Evolutionary conservation across 2,329 filamentous ascomycete species (phyloP).

Genomic region (Domatiomyces catenatus): DNA sequence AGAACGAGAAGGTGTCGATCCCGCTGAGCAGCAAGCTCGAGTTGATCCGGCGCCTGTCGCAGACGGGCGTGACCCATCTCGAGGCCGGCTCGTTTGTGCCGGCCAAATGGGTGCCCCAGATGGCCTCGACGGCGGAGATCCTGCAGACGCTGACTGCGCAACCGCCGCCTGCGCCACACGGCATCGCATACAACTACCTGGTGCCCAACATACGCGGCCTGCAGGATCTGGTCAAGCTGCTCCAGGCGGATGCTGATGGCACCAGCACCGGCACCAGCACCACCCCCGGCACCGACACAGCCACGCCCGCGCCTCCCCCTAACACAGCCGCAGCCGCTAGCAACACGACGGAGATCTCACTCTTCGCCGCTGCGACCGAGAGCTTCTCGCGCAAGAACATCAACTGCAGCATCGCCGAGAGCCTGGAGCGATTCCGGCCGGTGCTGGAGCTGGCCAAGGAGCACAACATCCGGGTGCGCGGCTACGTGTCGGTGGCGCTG

Average conservation of each 20-base stretch:
- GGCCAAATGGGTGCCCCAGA: constrained; percentile 40
- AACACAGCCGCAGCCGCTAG: constrained; percentile 19
- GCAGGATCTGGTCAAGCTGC: constrained; percentile 41
- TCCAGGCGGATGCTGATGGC: constrained; percentile 27
- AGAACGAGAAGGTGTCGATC: constrained; percentile 38
- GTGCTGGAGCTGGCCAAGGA: constrained; percentile 42
- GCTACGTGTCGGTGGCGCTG: constrained; percentile 49
- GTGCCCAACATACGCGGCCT: constrained; percentile 48
- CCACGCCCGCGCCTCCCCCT: constrained; percentile 13
- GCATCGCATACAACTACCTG: constrained; percentile 51
- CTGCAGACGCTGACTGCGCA: constrained; percentile 38
- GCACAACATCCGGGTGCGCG: constrained; percentile 42
- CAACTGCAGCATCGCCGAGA: constrained; percentile 49
- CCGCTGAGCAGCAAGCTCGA: constrained; percentile 34
- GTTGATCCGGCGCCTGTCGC: constrained; percentile 32
- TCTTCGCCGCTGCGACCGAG: constrained; percentile 52
- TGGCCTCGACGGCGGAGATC: constrained; percentile 35
- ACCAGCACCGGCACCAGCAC: constrained; percentile 23
- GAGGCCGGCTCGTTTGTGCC: constrained; percentile 40
- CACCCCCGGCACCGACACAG: constrained; percentile 24
- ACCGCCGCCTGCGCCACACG: constrained; percentile 34
- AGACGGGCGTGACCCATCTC: constrained; percentile 35
- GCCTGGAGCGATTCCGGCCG: constrained; percentile 42
- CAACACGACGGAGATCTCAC: constrained; percentile 40
- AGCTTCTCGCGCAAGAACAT: constrained; percentile 50